phyloP scores from a whole-genome alignment of 176 grass and related monocot species.

The Chloris gayana region DNA sequence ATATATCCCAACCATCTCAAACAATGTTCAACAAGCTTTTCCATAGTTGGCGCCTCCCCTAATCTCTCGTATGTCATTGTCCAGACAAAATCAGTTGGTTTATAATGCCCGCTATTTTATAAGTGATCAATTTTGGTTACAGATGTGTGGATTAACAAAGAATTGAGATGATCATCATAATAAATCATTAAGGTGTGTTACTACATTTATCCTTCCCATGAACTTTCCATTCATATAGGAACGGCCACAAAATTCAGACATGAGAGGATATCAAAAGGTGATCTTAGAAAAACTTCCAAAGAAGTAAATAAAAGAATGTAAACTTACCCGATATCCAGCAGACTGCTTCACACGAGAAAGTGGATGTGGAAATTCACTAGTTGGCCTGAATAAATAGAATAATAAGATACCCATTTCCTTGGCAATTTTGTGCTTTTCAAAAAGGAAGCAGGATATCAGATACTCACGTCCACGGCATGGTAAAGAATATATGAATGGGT shows the following conservation, averaged over 20 bases:
- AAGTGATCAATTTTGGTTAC: background rate
- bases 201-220: background rate
- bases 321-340: conserved; percentile 86
- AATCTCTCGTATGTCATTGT: no score
- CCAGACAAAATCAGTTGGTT: no score
- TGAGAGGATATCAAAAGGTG: background rate
- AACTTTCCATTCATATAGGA: conserved; percentile 22
- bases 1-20: no score
- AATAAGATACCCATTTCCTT: conserved; percentile 31
- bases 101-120: background rate
- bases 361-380: conserved; percentile 95
- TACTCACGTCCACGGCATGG: conserved; percentile 99
- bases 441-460: conserved; percentile 29
- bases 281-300: background rate
- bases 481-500: conserved; percentile 99
- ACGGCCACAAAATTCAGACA: background rate
- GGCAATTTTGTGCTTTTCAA: conserved; percentile 29
- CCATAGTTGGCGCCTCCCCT: no score
- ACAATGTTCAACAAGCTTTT: no score
- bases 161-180: conserved; percentile 12
- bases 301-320: conserved; percentile 8
- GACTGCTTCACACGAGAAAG: conserved; percentile 91
- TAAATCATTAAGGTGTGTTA: background rate
- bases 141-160: conserved; percentile 3
- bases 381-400: conserved; percentile 73